Conservation (phyloP, 345 rosid genomes). For the Erysimum cheiranthoides region DNA sequence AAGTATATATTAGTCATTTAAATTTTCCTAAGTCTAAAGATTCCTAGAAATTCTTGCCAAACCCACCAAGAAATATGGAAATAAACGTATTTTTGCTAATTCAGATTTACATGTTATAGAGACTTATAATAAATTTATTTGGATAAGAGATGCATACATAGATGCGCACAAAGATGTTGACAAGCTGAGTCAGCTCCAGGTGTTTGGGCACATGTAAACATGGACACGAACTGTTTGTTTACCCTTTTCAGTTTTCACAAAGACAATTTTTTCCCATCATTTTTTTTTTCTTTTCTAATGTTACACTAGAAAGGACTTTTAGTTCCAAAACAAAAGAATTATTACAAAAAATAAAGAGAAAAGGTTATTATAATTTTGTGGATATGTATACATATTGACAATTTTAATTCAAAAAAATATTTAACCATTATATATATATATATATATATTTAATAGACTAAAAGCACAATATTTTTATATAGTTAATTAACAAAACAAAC, state of each 20-base stretch:
- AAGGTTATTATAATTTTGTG: background rate
- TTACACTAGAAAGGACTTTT: background rate
- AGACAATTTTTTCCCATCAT: no score
- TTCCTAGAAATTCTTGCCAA: constrained; percentile 11
- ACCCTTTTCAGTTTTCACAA: no score
- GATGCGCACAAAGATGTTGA: constrained; percentile 12
- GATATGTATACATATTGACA: no score
- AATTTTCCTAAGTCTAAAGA: background rate
- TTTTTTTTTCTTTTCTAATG: no score
- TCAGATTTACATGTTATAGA: constrained; percentile 9
- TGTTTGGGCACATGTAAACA: constrained; percentile 42
- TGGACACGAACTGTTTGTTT: constrained; percentile 19
- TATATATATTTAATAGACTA: no score
- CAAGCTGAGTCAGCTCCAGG: constrained; percentile 45
- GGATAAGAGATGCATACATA: constrained; percentile 20
- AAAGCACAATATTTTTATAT: background rate
- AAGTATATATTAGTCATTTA: background rate
- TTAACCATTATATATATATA: no score
- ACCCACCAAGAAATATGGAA: constrained; percentile 22
- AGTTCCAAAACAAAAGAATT: background rate
- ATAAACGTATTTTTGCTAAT: background rate
- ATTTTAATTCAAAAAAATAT: no score
- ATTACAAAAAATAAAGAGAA: background rate
- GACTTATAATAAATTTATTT: background rate
- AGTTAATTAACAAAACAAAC: no score